Evolutionary conservation across 768 basidiomycete species (phyloP), one percentile per base, ranked within the genome.

Genomic region (Tylopilus sp.): DNA sequence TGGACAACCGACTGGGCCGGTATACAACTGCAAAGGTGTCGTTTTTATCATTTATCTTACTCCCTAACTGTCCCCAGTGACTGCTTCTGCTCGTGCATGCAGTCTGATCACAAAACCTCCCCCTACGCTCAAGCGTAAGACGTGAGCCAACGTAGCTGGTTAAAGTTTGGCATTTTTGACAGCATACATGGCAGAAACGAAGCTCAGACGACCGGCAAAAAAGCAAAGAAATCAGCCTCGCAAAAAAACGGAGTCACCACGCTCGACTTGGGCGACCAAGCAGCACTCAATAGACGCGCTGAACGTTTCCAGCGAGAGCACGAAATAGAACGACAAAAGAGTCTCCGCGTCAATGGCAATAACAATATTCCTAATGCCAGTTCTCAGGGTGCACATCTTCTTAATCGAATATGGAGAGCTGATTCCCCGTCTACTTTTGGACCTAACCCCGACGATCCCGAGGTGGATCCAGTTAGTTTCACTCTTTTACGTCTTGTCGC

Each of bases 1-100:
- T 88, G 90, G 82, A 88, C 90, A n/a, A 95, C 88, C 51, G 92
- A 98, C 69, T 99, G 97, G 97, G 73, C 79, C 10, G 85, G 80
- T 28, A 80, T 94, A 30, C 88, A 95, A 71, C 76, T 99, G 49
- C 79, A 91, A 75, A 88, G 88, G 95, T 94, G 50, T 48, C 50
- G 46, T 51, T 21, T 49, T 45, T 38, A 23, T 41, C 18, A 21
- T 28, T 40, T 36, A 12, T 52, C 9, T 31, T 38, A 7, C n/a
- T 52, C 46, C 46, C 23, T 35, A 50, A 26, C 51, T 47, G 45
- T 47, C 60, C 52, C 58, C 51, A 59, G 51, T 61, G 67, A 65
- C 57, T 55, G 38, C 8, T 33, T 53, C 38, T 25, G 17, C 26
- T 21, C 36, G n/a, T 43, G 39, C 4, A 49, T 59, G 28, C 62